Conservation (phyloP, 352 stramenopile species). For the Globisporangium nodosum region DNA sequence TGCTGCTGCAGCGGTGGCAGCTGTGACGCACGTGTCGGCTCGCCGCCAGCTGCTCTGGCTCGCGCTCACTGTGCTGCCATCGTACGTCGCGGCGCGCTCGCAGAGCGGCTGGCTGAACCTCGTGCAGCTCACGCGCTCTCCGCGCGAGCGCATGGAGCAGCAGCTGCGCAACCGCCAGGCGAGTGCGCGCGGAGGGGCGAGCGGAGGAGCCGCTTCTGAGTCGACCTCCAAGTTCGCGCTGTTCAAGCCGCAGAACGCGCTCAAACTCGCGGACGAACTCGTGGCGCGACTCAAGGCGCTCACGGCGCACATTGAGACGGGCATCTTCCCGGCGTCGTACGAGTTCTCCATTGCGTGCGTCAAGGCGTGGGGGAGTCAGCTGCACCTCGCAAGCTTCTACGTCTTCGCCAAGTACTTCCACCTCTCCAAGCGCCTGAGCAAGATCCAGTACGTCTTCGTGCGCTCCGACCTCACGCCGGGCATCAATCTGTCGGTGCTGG, state of each 20-base stretch:
- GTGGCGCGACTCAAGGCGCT: slow-evolving; percentile 41
- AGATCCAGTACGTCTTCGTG: slow-evolving; percentile 77
- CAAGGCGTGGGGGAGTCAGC: slow-evolving; percentile 39
- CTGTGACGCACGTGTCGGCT: slow-evolving; percentile 13
- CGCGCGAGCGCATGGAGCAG: slow-evolving; percentile 75
- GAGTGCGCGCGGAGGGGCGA: slow-evolving; percentile 1
- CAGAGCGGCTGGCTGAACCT: slow-evolving; percentile 70
- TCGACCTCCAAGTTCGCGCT: neutral
- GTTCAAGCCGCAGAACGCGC: slow-evolving; percentile 11
- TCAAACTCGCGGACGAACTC: slow-evolving; percentile 36
- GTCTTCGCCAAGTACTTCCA: slow-evolving; percentile 67
- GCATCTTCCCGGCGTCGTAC: slow-evolving; percentile 48
- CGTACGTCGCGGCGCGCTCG: slow-evolving; percentile 60
- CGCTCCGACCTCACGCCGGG: slow-evolving; percentile 47
- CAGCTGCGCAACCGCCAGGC: slow-evolving; percentile 50
- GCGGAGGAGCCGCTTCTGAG: neutral
- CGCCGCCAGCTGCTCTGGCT: slow-evolving; percentile 54
- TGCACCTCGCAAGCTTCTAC: slow-evolving; percentile 75
- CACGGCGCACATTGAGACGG: slow-evolving; percentile 29
- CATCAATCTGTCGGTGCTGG: slow-evolving; percentile 68
- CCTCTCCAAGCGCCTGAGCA: slow-evolving; percentile 57
- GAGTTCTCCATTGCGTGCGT: slow-evolving; percentile 47
- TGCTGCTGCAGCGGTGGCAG: neutral
- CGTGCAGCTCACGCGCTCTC: slow-evolving; percentile 49
- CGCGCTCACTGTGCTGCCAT: slow-evolving; percentile 39